Percentiles rank a stretch among this genome's conserved stretches.
These are phyloP conservation scores for Aspergillus homomorphus DNA, from an alignment of 495 filamentous ascomycete genomes.

Conservation along the genomic window DNA sequence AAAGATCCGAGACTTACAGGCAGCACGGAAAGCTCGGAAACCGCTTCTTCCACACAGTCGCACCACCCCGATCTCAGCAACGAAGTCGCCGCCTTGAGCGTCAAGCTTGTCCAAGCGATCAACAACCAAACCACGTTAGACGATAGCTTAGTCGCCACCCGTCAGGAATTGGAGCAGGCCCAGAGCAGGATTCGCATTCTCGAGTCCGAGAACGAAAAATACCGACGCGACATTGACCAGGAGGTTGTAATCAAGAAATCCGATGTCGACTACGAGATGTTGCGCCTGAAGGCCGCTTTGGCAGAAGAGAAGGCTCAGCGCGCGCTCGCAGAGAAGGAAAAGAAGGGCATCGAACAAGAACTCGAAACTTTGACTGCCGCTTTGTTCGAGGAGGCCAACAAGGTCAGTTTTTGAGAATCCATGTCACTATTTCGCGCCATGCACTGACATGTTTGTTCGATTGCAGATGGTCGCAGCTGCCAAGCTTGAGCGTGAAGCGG, in stretches of 20 bases:
- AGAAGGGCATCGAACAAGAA: conserved; percentile 73
- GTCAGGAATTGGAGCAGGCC: conserved; percentile 78
- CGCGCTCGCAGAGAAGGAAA: conserved; percentile 62
- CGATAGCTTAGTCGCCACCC: conserved; percentile 76
- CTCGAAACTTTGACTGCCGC: conserved; percentile 84
- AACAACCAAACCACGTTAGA: conserved; percentile 94
- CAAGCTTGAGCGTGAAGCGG: conserved; percentile 67
- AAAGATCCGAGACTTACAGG: conserved; percentile 47
- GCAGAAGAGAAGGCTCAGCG: conserved; percentile 60
- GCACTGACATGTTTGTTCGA: conserved; percentile 23
- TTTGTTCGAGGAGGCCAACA: conserved; percentile 93
- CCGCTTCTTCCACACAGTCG: conserved; percentile 34
- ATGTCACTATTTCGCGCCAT: neutral
- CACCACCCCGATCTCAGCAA: conserved; percentile 77
- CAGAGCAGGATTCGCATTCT: conserved; percentile 63
- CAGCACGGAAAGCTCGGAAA: conserved; percentile 35
- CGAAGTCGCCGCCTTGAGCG: conserved; percentile 87
- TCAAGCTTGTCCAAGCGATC: conserved; percentile 94
- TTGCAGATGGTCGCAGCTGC: conserved; percentile 82
- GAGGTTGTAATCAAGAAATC: conserved; percentile 68
- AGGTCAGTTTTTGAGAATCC: conserved; percentile 41
- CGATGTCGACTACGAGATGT: conserved; percentile 66
- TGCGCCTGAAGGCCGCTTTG: conserved; percentile 64
- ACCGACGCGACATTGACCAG: conserved; percentile 67
- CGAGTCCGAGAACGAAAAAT: conserved; percentile 64